Evolutionary conservation across 768 basidiomycete species (phyloP).

Genomic region (Pleurotus pulmonarius): DNA sequence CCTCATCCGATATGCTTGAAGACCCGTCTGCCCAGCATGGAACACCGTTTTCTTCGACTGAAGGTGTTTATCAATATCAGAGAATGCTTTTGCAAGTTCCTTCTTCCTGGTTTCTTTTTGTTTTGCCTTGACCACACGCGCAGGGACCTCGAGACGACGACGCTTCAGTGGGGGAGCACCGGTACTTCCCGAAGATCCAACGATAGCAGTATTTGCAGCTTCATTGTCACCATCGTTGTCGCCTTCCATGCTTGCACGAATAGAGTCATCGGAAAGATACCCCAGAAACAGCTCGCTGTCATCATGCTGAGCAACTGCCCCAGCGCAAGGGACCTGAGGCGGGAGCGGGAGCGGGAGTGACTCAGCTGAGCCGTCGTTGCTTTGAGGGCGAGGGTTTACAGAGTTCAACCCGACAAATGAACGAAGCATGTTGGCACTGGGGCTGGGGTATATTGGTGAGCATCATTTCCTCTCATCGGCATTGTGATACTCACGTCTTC

Average conservation of each 20-base stretch:
- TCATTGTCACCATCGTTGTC: background rate
- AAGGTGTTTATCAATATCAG: constrained; percentile 22
- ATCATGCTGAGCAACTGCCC: background rate
- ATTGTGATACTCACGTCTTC: background rate
- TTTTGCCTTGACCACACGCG: constrained; percentile 2
- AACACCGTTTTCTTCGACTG: constrained; percentile 20
- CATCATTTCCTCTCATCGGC: background rate
- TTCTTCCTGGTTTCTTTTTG: constrained; percentile 3
- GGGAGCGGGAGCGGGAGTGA: background rate
- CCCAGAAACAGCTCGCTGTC: constrained; percentile 13
- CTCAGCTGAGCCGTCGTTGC: background rate
- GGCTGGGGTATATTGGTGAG: background rate
- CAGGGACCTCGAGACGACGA: constrained; percentile 17
- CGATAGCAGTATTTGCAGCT: background rate
- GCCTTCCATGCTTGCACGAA: constrained; percentile 7
- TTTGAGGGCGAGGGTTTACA: background rate
- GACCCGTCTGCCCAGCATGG: constrained; percentile 19
- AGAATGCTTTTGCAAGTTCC: constrained; percentile 10
- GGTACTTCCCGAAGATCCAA: background rate
- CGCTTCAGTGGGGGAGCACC: constrained; percentile 16
- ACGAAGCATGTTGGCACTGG: background rate
- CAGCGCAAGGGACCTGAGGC: background rate
- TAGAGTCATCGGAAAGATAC: constrained; percentile 18
- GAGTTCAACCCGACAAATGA: background rate
- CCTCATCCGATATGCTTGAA: constrained; percentile 21